Evolutionary conservation across 148 eudicot genomes (phyloP).

Genomic region (Fagopyrum esculentum): DNA sequence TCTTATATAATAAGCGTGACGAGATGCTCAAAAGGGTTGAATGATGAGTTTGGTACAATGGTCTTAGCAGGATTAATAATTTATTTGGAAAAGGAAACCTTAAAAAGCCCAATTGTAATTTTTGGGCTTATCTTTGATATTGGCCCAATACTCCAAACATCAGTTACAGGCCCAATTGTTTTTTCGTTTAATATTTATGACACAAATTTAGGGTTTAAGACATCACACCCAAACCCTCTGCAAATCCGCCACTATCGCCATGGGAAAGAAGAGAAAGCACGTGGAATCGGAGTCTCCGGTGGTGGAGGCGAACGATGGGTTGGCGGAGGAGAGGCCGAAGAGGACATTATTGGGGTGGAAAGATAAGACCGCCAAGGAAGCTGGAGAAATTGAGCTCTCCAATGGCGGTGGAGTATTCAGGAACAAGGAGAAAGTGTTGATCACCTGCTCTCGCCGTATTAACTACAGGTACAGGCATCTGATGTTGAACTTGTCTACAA

Average conservation of each 20-base stretch:
- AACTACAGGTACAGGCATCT: slow-evolving; percentile 75
- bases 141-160: too few species aligned
- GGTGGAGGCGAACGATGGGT: slow-evolving; percentile 24
- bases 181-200: too few species aligned
- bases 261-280: slow-evolving; percentile 92
- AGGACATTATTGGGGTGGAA: slow-evolving; percentile 77
- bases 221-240: too few species aligned
- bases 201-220: too few species aligned
- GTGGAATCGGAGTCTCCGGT: slow-evolving; percentile 29
- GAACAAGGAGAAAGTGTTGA: slow-evolving; percentile 55
- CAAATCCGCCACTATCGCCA: slow-evolving; percentile 8
- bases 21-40: too few species aligned
- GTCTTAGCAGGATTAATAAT: too few species aligned
- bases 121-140: too few species aligned
- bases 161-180: too few species aligned
- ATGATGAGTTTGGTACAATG: too few species aligned
- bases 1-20: too few species aligned
- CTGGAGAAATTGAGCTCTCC: neutral
- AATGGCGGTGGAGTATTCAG: slow-evolving; percentile 22
- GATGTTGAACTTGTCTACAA: slow-evolving; percentile 75
- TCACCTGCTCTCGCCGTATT: slow-evolving; percentile 63
- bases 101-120: too few species aligned
- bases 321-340: slow-evolving; percentile 54
- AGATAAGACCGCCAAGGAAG: slow-evolving; percentile 20
- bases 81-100: too few species aligned